Conservation (phyloP, 805 yeast genomes). For the Starmerella lactis-condensi region DNA sequence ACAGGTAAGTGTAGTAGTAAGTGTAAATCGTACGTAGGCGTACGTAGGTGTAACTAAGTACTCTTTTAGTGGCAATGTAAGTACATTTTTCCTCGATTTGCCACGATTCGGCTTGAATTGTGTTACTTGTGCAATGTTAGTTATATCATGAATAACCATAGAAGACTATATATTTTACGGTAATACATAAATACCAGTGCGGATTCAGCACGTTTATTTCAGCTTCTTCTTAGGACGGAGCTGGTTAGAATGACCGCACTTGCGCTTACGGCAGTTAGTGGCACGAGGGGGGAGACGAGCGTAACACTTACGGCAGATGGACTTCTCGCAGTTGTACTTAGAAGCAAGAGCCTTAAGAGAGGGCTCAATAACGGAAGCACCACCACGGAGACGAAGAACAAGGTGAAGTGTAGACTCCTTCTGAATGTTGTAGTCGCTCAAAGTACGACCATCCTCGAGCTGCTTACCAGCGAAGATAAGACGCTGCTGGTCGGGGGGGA, state of each 20-base stretch:
- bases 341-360: constrained; percentile 97
- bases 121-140: too few relatives aligned
- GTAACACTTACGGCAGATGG: constrained; percentile 99
- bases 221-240: constrained; percentile 99
- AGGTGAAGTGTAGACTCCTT: constrained; percentile 96
- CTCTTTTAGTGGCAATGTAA: too few relatives aligned
- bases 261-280: constrained; percentile 99
- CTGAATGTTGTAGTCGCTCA: constrained; percentile 98
- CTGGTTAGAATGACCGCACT: constrained; percentile 99
- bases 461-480: constrained; percentile 99
- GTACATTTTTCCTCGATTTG: too few relatives aligned
- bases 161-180: too few relatives aligned
- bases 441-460: constrained; percentile 97
- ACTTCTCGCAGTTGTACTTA: constrained; percentile 98
- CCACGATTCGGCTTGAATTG: too few relatives aligned
- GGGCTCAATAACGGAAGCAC: constrained; percentile 84
- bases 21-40: too few relatives aligned
- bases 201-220: constrained; percentile 58
- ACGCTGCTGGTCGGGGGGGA: constrained; percentile 99
- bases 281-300: constrained; percentile 99
- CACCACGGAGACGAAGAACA: constrained; percentile 95
- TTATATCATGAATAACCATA: too few relatives aligned
- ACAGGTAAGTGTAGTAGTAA: too few relatives aligned
- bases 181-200: too few relatives aligned
- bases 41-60: too few relatives aligned